Base-by-base conservation (phyloP, 225 moss, liverwort and hornwort genomes). In the Physcomitrellopsis africana region DNA sequence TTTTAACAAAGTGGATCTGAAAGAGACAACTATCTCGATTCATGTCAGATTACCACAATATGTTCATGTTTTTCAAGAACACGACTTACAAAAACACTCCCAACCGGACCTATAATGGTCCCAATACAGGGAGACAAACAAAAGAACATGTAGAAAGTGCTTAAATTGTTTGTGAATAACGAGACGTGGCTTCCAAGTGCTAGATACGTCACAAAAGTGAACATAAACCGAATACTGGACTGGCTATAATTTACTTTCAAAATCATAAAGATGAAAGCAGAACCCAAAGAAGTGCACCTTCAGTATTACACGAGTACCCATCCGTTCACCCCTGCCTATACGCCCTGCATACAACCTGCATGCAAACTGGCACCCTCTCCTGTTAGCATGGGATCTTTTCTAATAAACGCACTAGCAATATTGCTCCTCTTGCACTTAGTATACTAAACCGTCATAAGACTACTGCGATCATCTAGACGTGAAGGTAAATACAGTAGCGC, bases 311-410 rank as follows among this genome's bases (percentile, higher is more conserved):
- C 91, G 91, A 48, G 97, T 93, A 19, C 97, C 97, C 94, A 91
- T 94, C 68, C 91, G 86, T 67, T 90, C 79, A 66, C 94, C 93
- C 72, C 89, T 86, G 63, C 76, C 80, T 19, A 94, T 90, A 79
- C 93, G 85, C 80, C 97, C 97, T 41, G 90, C 77, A 84, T 97
- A 97, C 72, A 97, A 79, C 80, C 93, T 93, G 91, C 93, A 85
- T 75, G 78, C 76, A 85, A 81, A 83, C 91, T 90, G 89, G 84
- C 85, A 83, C 51, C 72, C 74, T 74, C 64, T 81, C 72, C 81
- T 77, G 82, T 92, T 75, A 90, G 78, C 78, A 82, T 60, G 41
- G 73, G 65, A 65, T 43, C 69, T 29, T 76, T 18, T 52, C 37
- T 13, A 0, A n/a, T 9, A 18, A 56, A 49, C 11, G 15, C 49